Conservation (phyloP, 345 rosid genomes). For the Eucalyptus microcorys region DNA sequence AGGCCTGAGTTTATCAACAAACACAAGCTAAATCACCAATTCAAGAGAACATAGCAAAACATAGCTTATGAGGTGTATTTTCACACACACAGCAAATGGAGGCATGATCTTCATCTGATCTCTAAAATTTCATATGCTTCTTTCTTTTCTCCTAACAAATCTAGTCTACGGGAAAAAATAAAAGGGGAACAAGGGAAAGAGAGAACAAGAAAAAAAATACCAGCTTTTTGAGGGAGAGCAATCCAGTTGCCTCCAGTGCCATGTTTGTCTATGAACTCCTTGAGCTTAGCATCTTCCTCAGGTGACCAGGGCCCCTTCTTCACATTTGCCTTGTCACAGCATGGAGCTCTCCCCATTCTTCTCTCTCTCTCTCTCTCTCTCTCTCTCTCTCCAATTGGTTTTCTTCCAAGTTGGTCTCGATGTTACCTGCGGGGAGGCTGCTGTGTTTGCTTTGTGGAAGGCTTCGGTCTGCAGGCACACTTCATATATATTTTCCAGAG, state of each 20-base stretch:
- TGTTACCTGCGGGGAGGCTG: neutral
- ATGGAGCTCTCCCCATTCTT: slow-evolving; percentile 84
- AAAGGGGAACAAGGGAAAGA: neutral
- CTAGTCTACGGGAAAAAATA: neutral
- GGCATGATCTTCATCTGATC: neutral
- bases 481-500: neutral
- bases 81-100: neutral
- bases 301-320: slow-evolving; percentile 98
- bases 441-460: neutral
- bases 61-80: neutral
- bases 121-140: neutral
- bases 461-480: neutral
- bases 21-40: neutral
- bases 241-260: slow-evolving; percentile 86
- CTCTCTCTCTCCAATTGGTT: neutral
- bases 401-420: neutral
- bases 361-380: neutral
- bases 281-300: slow-evolving; percentile 86
- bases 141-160: neutral
- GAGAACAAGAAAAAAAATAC: slow-evolving; percentile 3
- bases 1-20: slow-evolving; percentile 28
- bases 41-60: neutral
- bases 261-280: slow-evolving; percentile 42
- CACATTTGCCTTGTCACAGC: slow-evolving; percentile 86
- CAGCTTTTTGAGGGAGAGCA: slow-evolving; percentile 78